Base-by-base conservation (phyloP, 202 grass and related monocot species). In the Elaeis oleifera region DNA sequence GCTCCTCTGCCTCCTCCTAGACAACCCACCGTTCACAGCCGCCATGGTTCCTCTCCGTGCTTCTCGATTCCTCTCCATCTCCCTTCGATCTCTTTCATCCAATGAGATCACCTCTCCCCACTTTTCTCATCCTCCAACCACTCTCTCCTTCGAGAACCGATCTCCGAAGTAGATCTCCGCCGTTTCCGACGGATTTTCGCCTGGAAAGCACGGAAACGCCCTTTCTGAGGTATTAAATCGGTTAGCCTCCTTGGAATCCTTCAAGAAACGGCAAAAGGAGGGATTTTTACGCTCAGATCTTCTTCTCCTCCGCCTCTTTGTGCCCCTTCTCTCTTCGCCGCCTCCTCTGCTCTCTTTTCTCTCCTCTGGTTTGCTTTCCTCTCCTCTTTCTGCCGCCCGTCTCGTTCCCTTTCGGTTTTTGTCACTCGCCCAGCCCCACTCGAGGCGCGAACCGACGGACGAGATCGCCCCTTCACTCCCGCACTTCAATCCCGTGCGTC, bases 21-120 rank as follows among this genome's bases (percentile, higher is more conserved):
- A 70, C 59, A 77, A 68, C 20, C 87, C 91, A 16, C 80, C 80
- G 26, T 68, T 77, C 55, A 71, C 63, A 71, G 84, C 65, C 65
- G 84, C 73, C 61, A 76, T 52, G 65, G 71, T 52, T 24, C 70
- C 56, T 58, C 90, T 72, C 53, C 86, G 75, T 9, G 53, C 81
- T 51, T 90, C 90, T 57, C 90, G 77, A 50, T 83, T 75, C 69
- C 90, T 81, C 54, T 95, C 90, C 90, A 95, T 95, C 19, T 8
- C 36, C 18, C 17, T 84, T 75, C 78, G 81, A 85, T 95, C 73
- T 77, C 63, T 76, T 63, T 65, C 90, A 80, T 89, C 72, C 72
- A 76, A 21, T 63, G 69, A 63, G 57, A 69, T 49, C 49, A 44
- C 36, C 36, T 44, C 36, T 44, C 36, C 36, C 36, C 36, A 18